phyloP scores from a whole-genome alignment of 1,139 yeast genomes.

The Sugiyamaella grinbergsii region DNA sequence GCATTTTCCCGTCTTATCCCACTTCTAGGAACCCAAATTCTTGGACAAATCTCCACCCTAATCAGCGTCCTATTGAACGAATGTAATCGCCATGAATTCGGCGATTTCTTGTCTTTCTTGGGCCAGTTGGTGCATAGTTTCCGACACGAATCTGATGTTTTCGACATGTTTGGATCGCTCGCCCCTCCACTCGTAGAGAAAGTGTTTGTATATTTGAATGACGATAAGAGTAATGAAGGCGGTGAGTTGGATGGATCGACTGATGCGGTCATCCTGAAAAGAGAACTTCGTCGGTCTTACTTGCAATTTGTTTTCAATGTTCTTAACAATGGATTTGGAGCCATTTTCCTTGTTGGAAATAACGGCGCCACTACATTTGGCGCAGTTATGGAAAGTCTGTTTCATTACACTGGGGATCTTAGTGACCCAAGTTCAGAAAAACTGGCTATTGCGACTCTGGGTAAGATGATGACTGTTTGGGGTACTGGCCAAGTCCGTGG shows the following conservation, averaged over 20 bases:
- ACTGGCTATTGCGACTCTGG: constrained; percentile 67
- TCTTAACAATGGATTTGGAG: constrained; percentile 75
- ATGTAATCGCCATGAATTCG: constrained; percentile 64
- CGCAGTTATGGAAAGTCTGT: constrained; percentile 61
- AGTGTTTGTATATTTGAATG: constrained; percentile 58
- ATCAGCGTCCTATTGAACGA: constrained; percentile 73
- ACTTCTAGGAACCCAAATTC: constrained; percentile 58
- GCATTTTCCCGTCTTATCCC: constrained; percentile 87
- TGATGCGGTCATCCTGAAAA: constrained; percentile 45
- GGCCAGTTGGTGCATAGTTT: constrained; percentile 86
- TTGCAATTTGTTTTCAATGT: constrained; percentile 69
- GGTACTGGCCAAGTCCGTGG: constrained; percentile 71
- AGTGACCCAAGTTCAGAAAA: constrained; percentile 59
- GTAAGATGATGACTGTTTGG: constrained; percentile 64
- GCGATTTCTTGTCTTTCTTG: constrained; percentile 79
- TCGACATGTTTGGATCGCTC: constrained; percentile 70
- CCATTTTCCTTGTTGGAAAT: constrained; percentile 68
- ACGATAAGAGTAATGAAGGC: constrained; percentile 37
- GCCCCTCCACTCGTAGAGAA: constrained; percentile 73
- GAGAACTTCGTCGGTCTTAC: constrained; percentile 65
- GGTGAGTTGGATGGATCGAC: constrained; percentile 39
- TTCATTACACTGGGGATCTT: constrained; percentile 66
- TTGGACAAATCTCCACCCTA: constrained; percentile 67
- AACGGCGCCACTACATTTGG: constrained; percentile 61
- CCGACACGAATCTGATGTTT: constrained; percentile 65